Conservation (phyloP, 2,329 filamentous ascomycete genomes). For the Colletotrichum cereale region DNA sequence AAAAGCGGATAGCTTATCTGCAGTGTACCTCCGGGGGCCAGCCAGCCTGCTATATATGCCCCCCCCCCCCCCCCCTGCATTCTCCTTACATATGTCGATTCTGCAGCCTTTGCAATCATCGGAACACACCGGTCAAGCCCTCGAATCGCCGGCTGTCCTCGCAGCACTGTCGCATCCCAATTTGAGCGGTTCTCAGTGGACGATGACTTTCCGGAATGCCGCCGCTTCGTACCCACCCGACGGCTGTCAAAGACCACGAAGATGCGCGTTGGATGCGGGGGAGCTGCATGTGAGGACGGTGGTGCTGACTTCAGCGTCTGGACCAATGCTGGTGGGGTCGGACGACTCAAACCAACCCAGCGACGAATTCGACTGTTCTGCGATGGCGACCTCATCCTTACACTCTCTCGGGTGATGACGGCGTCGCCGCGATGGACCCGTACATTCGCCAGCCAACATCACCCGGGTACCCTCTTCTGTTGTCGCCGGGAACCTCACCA, state of each 20-base stretch:
- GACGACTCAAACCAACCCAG: neutral
- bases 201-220: constrained; percentile 3
- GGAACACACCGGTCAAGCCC: constrained; percentile 1
- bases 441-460: constrained; percentile 4
- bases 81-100: constrained; percentile 2
- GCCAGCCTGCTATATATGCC: constrained; percentile 10
- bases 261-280: constrained; percentile 23
- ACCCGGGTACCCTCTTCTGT: neutral
- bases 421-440: constrained; percentile 4
- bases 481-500: neutral
- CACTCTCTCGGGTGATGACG: constrained; percentile 9
- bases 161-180: constrained; percentile 2
- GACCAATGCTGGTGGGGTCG: constrained; percentile 21
- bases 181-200: neutral
- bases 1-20: constrained; percentile 12
- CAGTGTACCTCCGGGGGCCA: constrained; percentile 9
- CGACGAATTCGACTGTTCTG: neutral
- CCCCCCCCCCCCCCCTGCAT: neutral
- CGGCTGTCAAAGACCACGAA: neutral
- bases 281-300: constrained; percentile 11
- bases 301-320: constrained; percentile 22
- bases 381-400: neutral
- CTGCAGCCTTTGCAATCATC: constrained; percentile 20
- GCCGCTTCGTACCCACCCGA: constrained; percentile 18
- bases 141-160: neutral